Evolutionary conservation across 768 basidiomycete species (phyloP), one percentile per base, ranked within the genome.

Genomic region (Lactarius akahatsu): DNA sequence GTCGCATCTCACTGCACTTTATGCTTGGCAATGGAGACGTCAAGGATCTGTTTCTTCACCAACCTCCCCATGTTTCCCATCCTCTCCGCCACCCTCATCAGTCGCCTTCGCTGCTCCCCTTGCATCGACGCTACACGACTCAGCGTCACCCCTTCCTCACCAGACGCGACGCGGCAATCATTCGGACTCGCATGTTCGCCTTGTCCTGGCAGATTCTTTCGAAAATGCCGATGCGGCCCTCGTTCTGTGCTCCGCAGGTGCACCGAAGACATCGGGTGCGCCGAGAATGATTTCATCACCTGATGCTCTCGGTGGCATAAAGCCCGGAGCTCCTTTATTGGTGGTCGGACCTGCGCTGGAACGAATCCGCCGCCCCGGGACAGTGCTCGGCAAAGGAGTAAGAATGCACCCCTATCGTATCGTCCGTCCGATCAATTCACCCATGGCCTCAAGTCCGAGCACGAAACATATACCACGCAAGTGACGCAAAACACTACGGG

Each of bases 321-420:
- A 66, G 26, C 71, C 63, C 10, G 71, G 66, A 40, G 41, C 62
- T 58, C 76, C 81, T 0, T 71, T 85, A 28, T 77, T 89, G 40
- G 74, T 86, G 60, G 78, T 85, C 16, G 86, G 86, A 1, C 77
- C 78, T 1, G 80, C 82, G 0, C 70, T 86, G 18, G 76, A 80
- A 52, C 74, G 76, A 23, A 74, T 87, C 57, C 83, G 85, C 61
- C 76, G 80, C 13, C 77, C 80, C 1, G 74, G 77, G 40, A 73
- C 76, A 10, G 79, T 74, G 20, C 67, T 85, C 32, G 76, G 78
- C 16, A 80, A 79, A 66, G 83, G 83, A 43, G 78, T 81, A 10
- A 79, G 83, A 26, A 69, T 88, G 9, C 82, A 85, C 67, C 86
- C 87, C 2, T 89, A 87, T 73, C 81, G 82, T 68, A 76, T 85